phyloP scores from a whole-genome alignment of 371 early-diverging fungal genomes.

The Funneliformis caledonium region DNA sequence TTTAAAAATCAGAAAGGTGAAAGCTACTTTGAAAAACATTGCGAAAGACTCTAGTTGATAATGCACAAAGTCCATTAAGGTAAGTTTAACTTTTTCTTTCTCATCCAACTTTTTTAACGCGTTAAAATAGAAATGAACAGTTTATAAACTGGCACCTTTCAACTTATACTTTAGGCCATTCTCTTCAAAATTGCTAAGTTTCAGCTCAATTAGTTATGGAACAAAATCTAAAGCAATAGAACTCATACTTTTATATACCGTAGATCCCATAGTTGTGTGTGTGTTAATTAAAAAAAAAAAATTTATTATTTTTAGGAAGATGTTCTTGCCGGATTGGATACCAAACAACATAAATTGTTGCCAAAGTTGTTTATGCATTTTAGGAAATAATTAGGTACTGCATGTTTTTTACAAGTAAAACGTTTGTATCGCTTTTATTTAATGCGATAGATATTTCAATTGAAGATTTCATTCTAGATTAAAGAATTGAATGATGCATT shows the following conservation, averaged over 20 bases:
- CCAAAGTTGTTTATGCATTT: constrained; percentile 71
- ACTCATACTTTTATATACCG: constrained; percentile 78
- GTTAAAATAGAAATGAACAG: constrained; percentile 30
- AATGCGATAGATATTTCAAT: neutral
- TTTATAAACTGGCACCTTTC: constrained; percentile 29
- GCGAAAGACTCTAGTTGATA: constrained; percentile 83
- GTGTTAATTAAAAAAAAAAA: neutral
- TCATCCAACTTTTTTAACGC: neutral
- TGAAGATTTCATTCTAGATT: constrained; percentile 45
- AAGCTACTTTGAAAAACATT: constrained; percentile 82
- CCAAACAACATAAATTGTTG: constrained; percentile 94
- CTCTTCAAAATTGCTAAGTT: constrained; percentile 59
- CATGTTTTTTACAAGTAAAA: too few species aligned
- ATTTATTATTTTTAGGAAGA: constrained; percentile 60
- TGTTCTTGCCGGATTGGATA: constrained; percentile 74
- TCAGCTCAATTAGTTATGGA: constrained; percentile 81
- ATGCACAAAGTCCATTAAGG: constrained; percentile 80
- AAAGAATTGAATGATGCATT: constrained; percentile 91
- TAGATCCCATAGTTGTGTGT: constrained; percentile 81
- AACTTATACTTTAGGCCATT: neutral
- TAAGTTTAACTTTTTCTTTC: constrained; percentile 44
- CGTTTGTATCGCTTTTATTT: neutral
- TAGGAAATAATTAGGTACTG: constrained; percentile 73
- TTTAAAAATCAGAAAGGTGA: constrained; percentile 66
- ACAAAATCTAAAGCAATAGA: constrained; percentile 82